These are phyloP conservation scores for Linnemannia zychae DNA, from an alignment of 192 early-diverging fungal genomes.

Conservation along the genomic window DNA sequence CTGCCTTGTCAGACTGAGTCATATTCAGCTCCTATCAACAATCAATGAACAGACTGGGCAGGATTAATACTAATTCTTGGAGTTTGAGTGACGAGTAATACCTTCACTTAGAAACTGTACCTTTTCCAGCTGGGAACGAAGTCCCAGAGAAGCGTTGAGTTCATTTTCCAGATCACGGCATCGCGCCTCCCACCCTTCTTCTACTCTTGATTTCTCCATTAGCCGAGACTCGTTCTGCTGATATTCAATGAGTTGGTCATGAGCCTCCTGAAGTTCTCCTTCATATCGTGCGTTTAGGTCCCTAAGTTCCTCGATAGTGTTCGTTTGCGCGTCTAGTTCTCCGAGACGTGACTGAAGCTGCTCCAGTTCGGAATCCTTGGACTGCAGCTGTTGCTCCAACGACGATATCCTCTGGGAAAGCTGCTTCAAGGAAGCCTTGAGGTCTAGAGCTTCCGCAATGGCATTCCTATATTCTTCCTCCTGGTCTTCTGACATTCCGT, in stretches of 20 bases:
- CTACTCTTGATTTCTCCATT: slow-evolving; percentile 32
- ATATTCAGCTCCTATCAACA: slow-evolving; percentile 23
- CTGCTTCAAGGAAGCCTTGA: slow-evolving; percentile 19
- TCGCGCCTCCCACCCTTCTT: slow-evolving; percentile 41
- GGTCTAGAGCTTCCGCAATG: slow-evolving; percentile 20
- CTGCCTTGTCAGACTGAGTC: slow-evolving; percentile 21
- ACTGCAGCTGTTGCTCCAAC: slow-evolving; percentile 4
- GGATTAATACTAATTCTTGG: too few relatives aligned
- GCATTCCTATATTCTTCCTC: slow-evolving; percentile 49
- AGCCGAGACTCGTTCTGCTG: slow-evolving; percentile 36
- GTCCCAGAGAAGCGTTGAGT: slow-evolving; percentile 23
- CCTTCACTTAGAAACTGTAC: neutral
- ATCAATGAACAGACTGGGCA: neutral
- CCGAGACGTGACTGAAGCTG: slow-evolving; percentile 13
- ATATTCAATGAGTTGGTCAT: slow-evolving; percentile 15
- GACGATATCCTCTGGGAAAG: slow-evolving; percentile 15
- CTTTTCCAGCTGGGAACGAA: slow-evolving; percentile 38
- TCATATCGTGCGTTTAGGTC: slow-evolving; percentile 22
- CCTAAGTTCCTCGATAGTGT: slow-evolving; percentile 14
- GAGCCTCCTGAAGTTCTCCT: slow-evolving; percentile 26
- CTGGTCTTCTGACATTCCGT: slow-evolving; percentile 61
- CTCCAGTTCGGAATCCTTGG: slow-evolving; percentile 23
- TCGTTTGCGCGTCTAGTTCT: slow-evolving; percentile 22
- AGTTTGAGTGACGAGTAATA: neutral
- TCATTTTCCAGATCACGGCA: slow-evolving; percentile 40